Base-by-base conservation (phyloP, 2,329 filamentous ascomycete genomes). In the Diplodia corticola region DNA sequence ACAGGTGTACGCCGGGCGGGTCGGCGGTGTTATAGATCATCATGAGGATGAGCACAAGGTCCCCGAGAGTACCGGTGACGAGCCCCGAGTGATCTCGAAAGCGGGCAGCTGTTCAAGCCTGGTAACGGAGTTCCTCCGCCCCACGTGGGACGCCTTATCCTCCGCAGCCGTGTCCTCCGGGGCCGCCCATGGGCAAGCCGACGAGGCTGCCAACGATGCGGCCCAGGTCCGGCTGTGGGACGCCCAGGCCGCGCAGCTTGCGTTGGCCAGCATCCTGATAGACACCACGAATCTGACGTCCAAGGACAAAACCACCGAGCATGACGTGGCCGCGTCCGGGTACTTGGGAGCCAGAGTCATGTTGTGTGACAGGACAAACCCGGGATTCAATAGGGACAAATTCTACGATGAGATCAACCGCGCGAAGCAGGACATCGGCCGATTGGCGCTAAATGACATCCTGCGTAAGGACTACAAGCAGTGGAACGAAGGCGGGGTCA, bases 381-480 rank as follows among this genome's bases (percentile, higher is more conserved):
- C 70, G 51, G 71, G 69, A 22, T 91, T 87, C 71, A 80, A 86
- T 65, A 80, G 85, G 6, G 75, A 79, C 0, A 73, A 68, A 3
- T 91, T 89, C 75, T 91, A 86, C 73, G 75, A 83, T 4, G 79
- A 86, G 65, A 83, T 93, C 28, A 81, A 82, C 0, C 77, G 77
- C 5, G 88, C 91, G 5, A 93, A 93, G 76, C 84, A 87, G 69
- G 85, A 92, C 70, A 83, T 95, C 61, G 85, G 83, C 2, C 70
- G 74, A 0, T 78, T 95, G 53, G 80, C 78, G 44, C 77, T 92
- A 70, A 79, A 84, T 24, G 91, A 93, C 70, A 84, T 93, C 46
- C 77, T 94, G 63, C 83, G 90, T 69, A 94, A 94, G 76, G 91
- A 96, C 78, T 96, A 93, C 79, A 96, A 96, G 79, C 84, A 91